Evolutionary conservation across 768 basidiomycete species (phyloP).

Genomic region (Pulveroboletus sp.): DNA sequence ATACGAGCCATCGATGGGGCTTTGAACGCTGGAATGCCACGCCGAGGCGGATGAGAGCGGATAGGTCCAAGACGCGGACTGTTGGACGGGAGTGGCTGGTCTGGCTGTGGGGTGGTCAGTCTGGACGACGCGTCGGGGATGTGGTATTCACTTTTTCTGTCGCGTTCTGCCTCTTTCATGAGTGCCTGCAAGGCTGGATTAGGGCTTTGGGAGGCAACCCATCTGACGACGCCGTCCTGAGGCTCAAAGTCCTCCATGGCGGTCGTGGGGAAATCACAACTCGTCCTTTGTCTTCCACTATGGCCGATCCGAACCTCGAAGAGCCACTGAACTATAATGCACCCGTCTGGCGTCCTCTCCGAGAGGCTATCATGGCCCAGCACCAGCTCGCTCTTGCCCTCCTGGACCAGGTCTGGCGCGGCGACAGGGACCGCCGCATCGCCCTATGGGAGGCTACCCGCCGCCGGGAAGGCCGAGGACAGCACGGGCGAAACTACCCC

Average conservation of each 20-base stretch:
- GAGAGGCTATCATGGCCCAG: too few relatives aligned
- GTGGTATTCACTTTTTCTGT: constrained; percentile 19
- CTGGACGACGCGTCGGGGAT: not conserved
- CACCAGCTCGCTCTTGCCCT: too few relatives aligned
- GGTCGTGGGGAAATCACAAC: too few relatives aligned
- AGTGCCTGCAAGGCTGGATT: constrained; percentile 23
- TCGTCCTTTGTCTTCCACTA: too few relatives aligned
- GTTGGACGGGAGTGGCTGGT: constrained; percentile 10
- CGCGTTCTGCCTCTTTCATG: constrained; percentile 26
- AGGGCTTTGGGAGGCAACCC: constrained; percentile 26
- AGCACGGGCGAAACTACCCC: too few relatives aligned
- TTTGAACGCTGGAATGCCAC: constrained; percentile 6
- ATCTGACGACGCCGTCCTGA: constrained; percentile 16
- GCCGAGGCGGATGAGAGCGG: constrained; percentile 11
- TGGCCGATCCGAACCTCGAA: too few relatives aligned
- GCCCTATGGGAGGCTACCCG: too few relatives aligned
- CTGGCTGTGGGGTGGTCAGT: constrained; percentile 11
- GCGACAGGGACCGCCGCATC: too few relatives aligned
- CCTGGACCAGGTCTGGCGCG: too few relatives aligned
- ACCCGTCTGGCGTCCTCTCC: too few relatives aligned
- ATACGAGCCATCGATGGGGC: constrained; percentile 3
- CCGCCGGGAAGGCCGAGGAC: too few relatives aligned
- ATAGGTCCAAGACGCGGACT: constrained; percentile 16
- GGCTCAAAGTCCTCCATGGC: constrained; percentile 10
- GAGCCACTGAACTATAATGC: too few relatives aligned